phyloP scores from a whole-genome alignment of 345 rosid species.

The Raphanus raphanistrum region DNA sequence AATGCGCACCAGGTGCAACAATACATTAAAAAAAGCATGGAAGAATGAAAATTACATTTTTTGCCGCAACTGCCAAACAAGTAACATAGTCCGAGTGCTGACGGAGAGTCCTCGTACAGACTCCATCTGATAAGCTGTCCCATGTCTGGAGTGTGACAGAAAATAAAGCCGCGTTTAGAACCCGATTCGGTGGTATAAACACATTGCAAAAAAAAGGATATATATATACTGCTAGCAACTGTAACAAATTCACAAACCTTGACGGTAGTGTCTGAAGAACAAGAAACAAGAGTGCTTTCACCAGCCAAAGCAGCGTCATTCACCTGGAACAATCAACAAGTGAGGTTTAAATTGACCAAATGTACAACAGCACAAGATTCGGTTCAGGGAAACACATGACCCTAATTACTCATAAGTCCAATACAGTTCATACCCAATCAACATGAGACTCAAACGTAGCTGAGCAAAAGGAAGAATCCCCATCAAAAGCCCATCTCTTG shows the following conservation, averaged over 20 bases:
- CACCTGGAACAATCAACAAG: conserved; percentile 54
- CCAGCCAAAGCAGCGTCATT: conserved; percentile 82
- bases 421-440: conserved; percentile 56
- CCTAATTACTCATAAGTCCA: neutral
- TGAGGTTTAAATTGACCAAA: neutral
- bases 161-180: conserved; percentile 6
- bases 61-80: conserved; percentile 82
- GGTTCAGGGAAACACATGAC: neutral
- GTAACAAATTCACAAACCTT: conserved; percentile 57
- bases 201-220: neutral
- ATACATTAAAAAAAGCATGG: conserved; percentile 15
- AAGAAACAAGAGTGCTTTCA: conserved; percentile 84
- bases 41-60: conserved; percentile 66
- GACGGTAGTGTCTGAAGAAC: conserved; percentile 92
- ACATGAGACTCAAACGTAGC: conserved; percentile 99
- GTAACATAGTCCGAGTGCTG: conserved; percentile 99
- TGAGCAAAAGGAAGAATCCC: conserved; percentile 70
- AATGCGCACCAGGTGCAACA: neutral
- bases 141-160: conserved; percentile 57
- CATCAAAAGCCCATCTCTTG: conserved; percentile 86
- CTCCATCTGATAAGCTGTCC: conserved; percentile 84
- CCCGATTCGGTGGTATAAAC: conserved; percentile 6
- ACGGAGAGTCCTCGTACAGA: conserved; percentile 75
- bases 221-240: neutral
- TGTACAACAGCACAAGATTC: neutral